These are phyloP conservation scores for Mortierella sp. DNA, from an alignment of 371 early-diverging fungal genomes.

Conservation along the genomic window DNA sequence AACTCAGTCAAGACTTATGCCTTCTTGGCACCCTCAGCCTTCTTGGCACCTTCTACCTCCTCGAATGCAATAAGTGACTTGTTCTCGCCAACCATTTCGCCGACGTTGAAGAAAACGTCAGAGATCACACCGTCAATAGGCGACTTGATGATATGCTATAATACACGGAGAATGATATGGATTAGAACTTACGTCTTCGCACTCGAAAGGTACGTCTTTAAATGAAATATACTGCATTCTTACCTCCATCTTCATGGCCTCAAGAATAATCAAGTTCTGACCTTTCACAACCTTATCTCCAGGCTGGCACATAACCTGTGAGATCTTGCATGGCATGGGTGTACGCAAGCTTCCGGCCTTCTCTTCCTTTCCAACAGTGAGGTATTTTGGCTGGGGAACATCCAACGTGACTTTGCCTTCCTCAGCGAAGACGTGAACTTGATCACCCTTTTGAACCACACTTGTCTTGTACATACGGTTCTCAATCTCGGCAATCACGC, in stretches of 20 bases:
- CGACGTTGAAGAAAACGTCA: slow-evolving; percentile 83
- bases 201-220: not conserved
- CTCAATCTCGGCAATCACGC: slow-evolving; percentile 70
- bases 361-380: slow-evolving; percentile 61
- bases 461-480: slow-evolving; percentile 68
- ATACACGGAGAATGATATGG: slow-evolving; percentile 8
- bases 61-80: slow-evolving; percentile 85
- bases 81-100: slow-evolving; percentile 92
- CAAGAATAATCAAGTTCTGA: slow-evolving; percentile 85
- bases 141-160: slow-evolving; percentile 87
- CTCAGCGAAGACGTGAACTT: slow-evolving; percentile 77
- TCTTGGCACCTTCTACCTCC: slow-evolving; percentile 48
- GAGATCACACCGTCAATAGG: slow-evolving; percentile 83
- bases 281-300: slow-evolving; percentile 92
- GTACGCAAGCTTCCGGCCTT: slow-evolving; percentile 84
- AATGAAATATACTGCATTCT: not conserved
- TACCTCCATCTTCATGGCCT: slow-evolving; percentile 99
- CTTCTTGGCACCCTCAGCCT: slow-evolving; percentile 29
- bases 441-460: slow-evolving; percentile 70
- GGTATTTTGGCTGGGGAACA: slow-evolving; percentile 72
- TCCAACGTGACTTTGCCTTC: slow-evolving; percentile 70
- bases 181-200: not conserved
- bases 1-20: slow-evolving; percentile 6
- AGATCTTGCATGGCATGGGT: slow-evolving; percentile 98
- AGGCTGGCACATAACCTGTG: slow-evolving; percentile 83